phyloP scores from a whole-genome alignment of 768 basidiomycete genomes.

The Terana coerulea region DNA sequence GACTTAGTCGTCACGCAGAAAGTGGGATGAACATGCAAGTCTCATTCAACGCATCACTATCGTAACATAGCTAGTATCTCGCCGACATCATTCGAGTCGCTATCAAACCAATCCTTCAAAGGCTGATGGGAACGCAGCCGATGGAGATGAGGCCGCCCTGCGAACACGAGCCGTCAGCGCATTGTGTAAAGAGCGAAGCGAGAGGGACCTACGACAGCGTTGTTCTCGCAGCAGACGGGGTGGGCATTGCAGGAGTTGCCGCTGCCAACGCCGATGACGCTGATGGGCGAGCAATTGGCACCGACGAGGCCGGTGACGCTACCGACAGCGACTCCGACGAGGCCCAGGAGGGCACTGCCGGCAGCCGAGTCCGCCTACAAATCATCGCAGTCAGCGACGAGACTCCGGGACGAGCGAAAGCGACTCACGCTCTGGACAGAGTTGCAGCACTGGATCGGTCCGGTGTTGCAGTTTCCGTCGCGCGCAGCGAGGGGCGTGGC shows the following conservation, averaged over 20 bases:
- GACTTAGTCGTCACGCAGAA: too few species aligned
- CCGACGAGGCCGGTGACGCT: slow-evolving; percentile 17
- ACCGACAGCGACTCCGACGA: slow-evolving; percentile 17
- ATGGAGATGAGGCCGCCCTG: slow-evolving; percentile 18
- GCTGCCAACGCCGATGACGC: slow-evolving; percentile 18
- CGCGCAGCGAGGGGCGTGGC: slow-evolving; percentile 12
- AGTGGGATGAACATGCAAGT: too few species aligned
- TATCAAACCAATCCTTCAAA: too few species aligned
- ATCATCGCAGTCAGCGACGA: not conserved
- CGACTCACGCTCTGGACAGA: slow-evolving; percentile 10
- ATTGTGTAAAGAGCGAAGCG: not conserved
- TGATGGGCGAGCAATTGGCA: slow-evolving; percentile 21
- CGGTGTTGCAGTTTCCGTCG: slow-evolving; percentile 17
- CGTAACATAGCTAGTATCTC: too few species aligned
- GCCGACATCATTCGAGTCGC: too few species aligned
- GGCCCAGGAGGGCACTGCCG: slow-evolving; percentile 16
- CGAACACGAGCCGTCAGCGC: not conserved
- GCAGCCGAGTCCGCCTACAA: slow-evolving; percentile 11
- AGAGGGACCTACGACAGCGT: slow-evolving; percentile 14
- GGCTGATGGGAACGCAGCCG: slow-evolving; percentile 17
- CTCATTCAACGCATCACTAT: too few species aligned
- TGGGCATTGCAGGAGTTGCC: slow-evolving; percentile 17
- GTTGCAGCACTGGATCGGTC: slow-evolving; percentile 22
- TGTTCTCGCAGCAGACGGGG: slow-evolving; percentile 24
- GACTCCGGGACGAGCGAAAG: not conserved